Conservation (phyloP, 2,329 filamentous ascomycete species). For the Apiospora arundinis region DNA sequence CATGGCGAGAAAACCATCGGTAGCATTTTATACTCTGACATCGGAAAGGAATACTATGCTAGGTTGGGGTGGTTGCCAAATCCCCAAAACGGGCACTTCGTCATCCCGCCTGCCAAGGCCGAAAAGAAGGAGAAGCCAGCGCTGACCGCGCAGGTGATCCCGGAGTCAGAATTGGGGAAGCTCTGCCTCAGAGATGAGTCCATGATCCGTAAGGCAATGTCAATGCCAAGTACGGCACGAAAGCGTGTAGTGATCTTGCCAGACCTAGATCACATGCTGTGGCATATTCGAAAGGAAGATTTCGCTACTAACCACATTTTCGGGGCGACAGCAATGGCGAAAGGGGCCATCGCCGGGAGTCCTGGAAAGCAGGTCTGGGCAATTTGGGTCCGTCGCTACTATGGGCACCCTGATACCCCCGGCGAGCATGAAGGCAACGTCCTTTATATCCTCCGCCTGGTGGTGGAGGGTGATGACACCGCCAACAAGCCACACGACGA, state of each 20-base stretch:
- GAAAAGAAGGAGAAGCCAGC: not conserved
- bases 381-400: slow-evolving; percentile 73
- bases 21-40: slow-evolving; percentile 85
- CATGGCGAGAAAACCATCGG: slow-evolving; percentile 55
- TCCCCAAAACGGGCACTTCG: slow-evolving; percentile 53
- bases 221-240: slow-evolving; percentile 39
- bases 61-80: slow-evolving; percentile 77
- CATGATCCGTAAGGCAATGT: slow-evolving; percentile 61
- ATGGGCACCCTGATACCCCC: slow-evolving; percentile 50
- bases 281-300: slow-evolving; percentile 86
- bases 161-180: slow-evolving; percentile 56
- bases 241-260: slow-evolving; percentile 71
- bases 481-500: slow-evolving; percentile 29
- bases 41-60: slow-evolving; percentile 83
- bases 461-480: slow-evolving; percentile 56
- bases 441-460: slow-evolving; percentile 72
- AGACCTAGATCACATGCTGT: slow-evolving; percentile 70
- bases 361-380: slow-evolving; percentile 71
- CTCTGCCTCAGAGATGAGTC: slow-evolving; percentile 69
- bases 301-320: slow-evolving; percentile 56
- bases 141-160: not conserved
- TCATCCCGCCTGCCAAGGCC: slow-evolving; percentile 18
- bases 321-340: slow-evolving; percentile 39
- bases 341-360: slow-evolving; percentile 71
- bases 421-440: slow-evolving; percentile 61